A percentile compares a stretch with the other conserved stretches of the same genome.
phyloP scores from a whole-genome alignment of 768 basidiomycete genomes.

The Termitomyces sp. region DNA sequence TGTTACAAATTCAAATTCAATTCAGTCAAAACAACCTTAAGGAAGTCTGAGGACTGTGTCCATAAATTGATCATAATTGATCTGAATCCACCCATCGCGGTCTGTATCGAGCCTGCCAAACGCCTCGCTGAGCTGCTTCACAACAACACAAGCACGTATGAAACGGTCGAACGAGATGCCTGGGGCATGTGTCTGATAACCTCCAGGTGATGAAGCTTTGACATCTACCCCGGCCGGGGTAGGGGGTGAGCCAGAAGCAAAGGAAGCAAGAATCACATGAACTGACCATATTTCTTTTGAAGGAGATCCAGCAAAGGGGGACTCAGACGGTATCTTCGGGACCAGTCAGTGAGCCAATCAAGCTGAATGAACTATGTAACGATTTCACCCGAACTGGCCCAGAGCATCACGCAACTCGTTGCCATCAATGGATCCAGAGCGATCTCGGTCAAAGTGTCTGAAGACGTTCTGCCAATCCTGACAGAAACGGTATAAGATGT shows the following conservation, averaged over 20 bases:
- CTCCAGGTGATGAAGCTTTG: constrained; percentile 42
- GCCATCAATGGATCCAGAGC: constrained; percentile 72
- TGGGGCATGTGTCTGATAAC: constrained; percentile 24
- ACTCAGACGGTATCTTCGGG: constrained; percentile 53
- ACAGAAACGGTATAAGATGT: background rate
- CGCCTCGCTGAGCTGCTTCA: constrained; percentile 71
- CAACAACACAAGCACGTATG: constrained; percentile 78
- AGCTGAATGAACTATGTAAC: background rate
- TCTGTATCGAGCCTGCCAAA: constrained; percentile 65
- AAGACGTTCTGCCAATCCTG: constrained; percentile 85
- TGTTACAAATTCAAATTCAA: too few species aligned
- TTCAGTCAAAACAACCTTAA: constrained; percentile 16
- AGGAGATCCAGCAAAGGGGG: constrained; percentile 62
- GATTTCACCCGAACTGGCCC: constrained; percentile 58
- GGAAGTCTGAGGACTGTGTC: constrained; percentile 58
- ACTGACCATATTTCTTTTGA: constrained; percentile 74
- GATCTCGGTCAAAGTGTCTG: constrained; percentile 79
- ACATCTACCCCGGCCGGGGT: constrained; percentile 41
- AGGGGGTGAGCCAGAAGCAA: constrained; percentile 18
- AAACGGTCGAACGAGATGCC: constrained; percentile 86
- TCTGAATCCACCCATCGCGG: constrained; percentile 64
- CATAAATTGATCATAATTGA: constrained; percentile 72
- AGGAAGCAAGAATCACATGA: background rate
- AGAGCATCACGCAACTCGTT: constrained; percentile 66
- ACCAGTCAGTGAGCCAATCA: background rate